phyloP scores from a whole-genome alignment of 2,329 filamentous ascomycete genomes.

The Apiospora aurea region DNA sequence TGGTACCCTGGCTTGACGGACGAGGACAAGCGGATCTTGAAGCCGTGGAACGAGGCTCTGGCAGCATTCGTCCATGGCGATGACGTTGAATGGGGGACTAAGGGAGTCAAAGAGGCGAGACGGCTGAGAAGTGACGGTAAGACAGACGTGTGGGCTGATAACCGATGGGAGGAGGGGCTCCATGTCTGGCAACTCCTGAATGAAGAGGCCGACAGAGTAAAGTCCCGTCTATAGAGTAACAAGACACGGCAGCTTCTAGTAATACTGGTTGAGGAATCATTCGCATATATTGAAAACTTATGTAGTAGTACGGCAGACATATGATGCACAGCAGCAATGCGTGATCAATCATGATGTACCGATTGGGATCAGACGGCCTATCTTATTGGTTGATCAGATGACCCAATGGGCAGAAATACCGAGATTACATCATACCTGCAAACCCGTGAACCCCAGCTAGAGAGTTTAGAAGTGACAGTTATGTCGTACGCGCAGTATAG shows the following conservation, averaged over 20 bases:
- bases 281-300: too few relatives aligned
- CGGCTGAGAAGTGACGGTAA: constrained; percentile 24
- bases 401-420: background rate
- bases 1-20: constrained; percentile 27
- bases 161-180: constrained; percentile 28
- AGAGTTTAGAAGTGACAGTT: background rate
- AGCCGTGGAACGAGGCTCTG: constrained; percentile 27
- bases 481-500: too few relatives aligned
- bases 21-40: constrained; percentile 25
- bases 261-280: too few relatives aligned
- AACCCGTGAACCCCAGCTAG: background rate
- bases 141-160: constrained; percentile 25
- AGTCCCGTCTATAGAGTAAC: background rate
- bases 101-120: constrained; percentile 12
- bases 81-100: constrained; percentile 25
- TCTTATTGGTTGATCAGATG: background rate
- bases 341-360: background rate
- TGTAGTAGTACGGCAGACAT: background rate
- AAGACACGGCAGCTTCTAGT: too few relatives aligned
- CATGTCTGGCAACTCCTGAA: constrained; percentile 28
- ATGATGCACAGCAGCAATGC: too few relatives aligned
- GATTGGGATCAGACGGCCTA: background rate
- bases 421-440: background rate
- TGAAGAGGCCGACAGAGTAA: background rate
- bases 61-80: constrained; percentile 26